These are phyloP conservation scores for Besnoitia besnoiti DNA, from an alignment of 169 alveolate genomes.

Conservation along the genomic window DNA sequence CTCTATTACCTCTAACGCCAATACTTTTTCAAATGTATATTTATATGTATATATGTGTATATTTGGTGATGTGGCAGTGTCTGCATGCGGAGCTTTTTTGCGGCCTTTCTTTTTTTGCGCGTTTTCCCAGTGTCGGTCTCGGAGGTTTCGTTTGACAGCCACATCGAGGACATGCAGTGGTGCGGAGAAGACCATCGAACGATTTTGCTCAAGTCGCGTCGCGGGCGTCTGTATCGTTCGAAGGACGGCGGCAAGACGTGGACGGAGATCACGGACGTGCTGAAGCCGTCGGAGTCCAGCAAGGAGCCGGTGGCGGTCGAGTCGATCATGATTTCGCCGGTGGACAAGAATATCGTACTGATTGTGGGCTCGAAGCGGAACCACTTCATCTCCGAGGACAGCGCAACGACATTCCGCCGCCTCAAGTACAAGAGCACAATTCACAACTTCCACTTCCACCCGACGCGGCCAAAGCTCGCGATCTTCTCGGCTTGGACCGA, in stretches of 20 bases:
- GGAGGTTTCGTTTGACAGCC: constrained; percentile 73
- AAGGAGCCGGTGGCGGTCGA: constrained; percentile 47
- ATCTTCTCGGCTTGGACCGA: constrained; percentile 78
- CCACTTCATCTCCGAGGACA: constrained; percentile 73
- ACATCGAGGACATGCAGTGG: constrained; percentile 75
- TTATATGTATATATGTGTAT: not conserved
- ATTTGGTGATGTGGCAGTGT: no score
- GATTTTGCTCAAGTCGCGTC: constrained; percentile 66
- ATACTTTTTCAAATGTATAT: not conserved
- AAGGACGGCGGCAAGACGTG: constrained; percentile 78
- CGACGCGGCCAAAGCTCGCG: constrained; percentile 72
- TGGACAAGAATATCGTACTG: constrained; percentile 73
- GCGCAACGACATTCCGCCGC: constrained; percentile 70
- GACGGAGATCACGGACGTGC: constrained; percentile 77
- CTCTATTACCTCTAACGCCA: not conserved
- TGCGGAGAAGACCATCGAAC: constrained; percentile 72
- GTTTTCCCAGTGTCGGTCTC: constrained; percentile 69
- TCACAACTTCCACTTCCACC: constrained; percentile 77
- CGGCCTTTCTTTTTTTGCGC: not conserved
- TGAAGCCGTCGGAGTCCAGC: constrained; percentile 26
- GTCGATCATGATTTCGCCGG: constrained; percentile 75
- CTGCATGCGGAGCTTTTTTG: no score
- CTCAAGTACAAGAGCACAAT: constrained; percentile 67
- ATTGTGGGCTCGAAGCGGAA: constrained; percentile 69
- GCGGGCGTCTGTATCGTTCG: constrained; percentile 77